A percentile compares a stretch with the other conserved stretches of the same genome.
phyloP scores from a whole-genome alignment of 2,329 filamentous ascomycete genomes.

The Aschersonia sp. region DNA sequence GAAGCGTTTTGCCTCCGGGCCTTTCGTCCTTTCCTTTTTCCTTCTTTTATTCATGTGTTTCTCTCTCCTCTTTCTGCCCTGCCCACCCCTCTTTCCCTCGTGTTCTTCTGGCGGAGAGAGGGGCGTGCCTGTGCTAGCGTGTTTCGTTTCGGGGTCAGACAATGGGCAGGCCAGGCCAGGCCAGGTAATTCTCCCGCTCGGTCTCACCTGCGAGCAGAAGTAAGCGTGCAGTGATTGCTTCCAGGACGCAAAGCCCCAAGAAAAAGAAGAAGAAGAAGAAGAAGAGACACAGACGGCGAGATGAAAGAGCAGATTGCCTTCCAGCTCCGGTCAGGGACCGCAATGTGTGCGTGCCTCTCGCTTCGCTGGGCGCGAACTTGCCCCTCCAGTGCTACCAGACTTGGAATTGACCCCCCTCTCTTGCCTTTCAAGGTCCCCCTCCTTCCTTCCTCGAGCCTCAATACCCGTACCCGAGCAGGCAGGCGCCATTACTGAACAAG shows the following conservation, averaged over 20 bases:
- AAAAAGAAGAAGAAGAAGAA: too few species aligned
- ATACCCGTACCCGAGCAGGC: not conserved
- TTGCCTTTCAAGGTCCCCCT: not conserved
- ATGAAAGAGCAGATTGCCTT: too few species aligned
- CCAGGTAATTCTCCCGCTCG: not conserved
- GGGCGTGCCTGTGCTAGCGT: not conserved
- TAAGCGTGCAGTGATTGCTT: too few species aligned
- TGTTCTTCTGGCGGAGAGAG: not conserved
- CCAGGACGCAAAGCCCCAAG: too few species aligned
- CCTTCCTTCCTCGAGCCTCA: not conserved
- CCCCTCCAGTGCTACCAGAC: not conserved
- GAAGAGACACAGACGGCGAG: too few species aligned
- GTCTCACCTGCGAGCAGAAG: not conserved
- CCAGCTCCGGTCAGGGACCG: too few species aligned
- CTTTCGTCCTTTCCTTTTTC: not conserved
- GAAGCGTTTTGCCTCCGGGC: not conserved
- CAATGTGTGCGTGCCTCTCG: too few species aligned
- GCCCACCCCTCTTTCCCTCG: not conserved
- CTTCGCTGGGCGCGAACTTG: not conserved
- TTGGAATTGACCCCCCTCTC: not conserved
- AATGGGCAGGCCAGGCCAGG: not conserved
- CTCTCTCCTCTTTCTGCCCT: not conserved
- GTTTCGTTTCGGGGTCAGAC: not conserved
- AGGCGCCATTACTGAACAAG: too few species aligned
- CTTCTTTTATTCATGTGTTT: not conserved